Conservation (phyloP, 305 asterid species). For the Coffea humblotiana region DNA sequence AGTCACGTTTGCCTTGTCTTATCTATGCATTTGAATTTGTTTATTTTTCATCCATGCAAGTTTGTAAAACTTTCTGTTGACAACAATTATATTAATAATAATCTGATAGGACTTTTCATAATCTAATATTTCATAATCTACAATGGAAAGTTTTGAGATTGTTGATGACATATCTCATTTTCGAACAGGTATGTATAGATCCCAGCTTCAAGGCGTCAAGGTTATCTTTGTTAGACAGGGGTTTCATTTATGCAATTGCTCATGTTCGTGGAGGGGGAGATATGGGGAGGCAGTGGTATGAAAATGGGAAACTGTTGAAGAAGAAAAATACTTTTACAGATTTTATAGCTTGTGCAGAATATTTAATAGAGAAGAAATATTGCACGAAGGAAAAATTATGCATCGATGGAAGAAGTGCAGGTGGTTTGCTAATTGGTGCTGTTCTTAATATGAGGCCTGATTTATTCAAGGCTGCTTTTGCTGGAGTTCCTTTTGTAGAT, state of each 20-base stretch:
- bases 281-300: conserved; percentile 98
- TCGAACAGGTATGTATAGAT: conserved; percentile 66
- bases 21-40: neutral
- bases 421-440: conserved; percentile 93
- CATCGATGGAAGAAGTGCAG: conserved; percentile 96
- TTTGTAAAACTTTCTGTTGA: neutral
- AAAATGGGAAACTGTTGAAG: conserved; percentile 82
- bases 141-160: neutral
- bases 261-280: conserved; percentile 99
- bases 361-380: conserved; percentile 75
- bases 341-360: conserved; percentile 86
- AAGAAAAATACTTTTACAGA: conserved; percentile 91
- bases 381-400: conserved; percentile 82
- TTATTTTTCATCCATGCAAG: too few relatives aligned
- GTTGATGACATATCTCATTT: neutral
- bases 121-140: neutral
- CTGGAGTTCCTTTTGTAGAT: conserved; percentile 97
- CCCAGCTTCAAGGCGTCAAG: conserved; percentile 78
- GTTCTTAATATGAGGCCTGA: conserved; percentile 91
- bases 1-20: neutral
- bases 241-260: conserved; percentile 72
- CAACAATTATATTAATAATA: neutral
- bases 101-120: neutral
- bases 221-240: conserved; percentile 86
- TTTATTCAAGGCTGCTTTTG: conserved; percentile 83